Percentiles rank a stretch among this genome's conserved stretches.
Evolutionary conservation across 176 grass and related monocot genomes (phyloP).

Genomic region (Phyllostachys edulis): DNA sequence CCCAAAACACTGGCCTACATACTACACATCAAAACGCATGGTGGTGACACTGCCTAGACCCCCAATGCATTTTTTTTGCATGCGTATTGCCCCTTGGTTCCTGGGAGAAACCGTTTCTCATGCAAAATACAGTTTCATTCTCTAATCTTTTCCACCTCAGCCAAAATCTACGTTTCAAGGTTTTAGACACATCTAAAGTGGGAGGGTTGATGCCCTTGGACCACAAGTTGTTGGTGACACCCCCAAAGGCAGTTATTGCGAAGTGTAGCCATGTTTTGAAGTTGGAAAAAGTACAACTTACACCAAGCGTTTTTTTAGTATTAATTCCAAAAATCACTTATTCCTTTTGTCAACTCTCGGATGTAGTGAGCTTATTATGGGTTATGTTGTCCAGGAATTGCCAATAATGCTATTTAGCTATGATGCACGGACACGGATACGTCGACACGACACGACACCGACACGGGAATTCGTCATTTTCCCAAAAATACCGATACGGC

Average conservation of each 20-base stretch:
- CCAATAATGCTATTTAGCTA: conserved; percentile 84
- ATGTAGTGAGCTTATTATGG: neutral
- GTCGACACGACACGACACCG: too few species aligned
- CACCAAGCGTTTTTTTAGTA: neutral
- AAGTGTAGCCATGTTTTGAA: neutral
- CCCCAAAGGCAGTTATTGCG: neutral
- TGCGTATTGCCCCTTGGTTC: neutral
- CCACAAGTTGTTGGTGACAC: neutral
- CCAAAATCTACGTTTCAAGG: neutral
- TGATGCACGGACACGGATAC: too few species aligned
- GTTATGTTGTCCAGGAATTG: conserved; percentile 47
- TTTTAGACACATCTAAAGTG: neutral
- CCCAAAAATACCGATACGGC: too few species aligned
- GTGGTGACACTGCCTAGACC: neutral
- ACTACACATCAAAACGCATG: neutral
- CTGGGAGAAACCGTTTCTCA: neutral
- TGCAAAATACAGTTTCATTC: neutral
- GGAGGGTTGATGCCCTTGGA: neutral
- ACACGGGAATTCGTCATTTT: too few species aligned
- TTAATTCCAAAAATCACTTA: neutral
- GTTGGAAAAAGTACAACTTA: too few species aligned
- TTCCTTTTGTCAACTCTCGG: neutral
- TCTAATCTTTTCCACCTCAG: too few species aligned
- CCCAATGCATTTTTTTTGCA: neutral
- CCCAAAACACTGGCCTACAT: neutral